A percentile compares a stretch with the other conserved stretches of the same genome.
phyloP scores from a whole-genome alignment of 805 yeast species.

The Spathaspora sp. region DNA sequence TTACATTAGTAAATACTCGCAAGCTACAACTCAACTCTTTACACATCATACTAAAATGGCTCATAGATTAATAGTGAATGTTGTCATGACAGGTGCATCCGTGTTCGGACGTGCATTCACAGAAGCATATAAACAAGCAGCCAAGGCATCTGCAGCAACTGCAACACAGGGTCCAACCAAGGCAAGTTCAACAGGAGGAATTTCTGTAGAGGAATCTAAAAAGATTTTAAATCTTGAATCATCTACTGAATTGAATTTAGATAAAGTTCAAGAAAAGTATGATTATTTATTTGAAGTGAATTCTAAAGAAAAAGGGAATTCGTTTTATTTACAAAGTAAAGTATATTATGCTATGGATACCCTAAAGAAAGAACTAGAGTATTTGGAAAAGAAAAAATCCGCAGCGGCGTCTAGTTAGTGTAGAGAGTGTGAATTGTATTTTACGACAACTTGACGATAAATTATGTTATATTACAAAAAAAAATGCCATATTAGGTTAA shows the following conservation, averaged over 20 bases:
- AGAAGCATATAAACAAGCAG: slow-evolving; percentile 97
- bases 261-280: slow-evolving; percentile 66
- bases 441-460: not conserved
- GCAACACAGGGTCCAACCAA: slow-evolving; percentile 34
- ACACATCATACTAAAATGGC: slow-evolving; percentile 49
- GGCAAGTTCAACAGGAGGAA: slow-evolving; percentile 66
- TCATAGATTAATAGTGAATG: slow-evolving; percentile 85
- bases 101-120: slow-evolving; percentile 94
- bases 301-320: slow-evolving; percentile 92
- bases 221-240: slow-evolving; percentile 82
- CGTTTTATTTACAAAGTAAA: slow-evolving; percentile 89
- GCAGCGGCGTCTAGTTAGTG: not conserved
- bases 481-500: too few relatives aligned
- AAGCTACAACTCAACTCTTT: too few relatives aligned
- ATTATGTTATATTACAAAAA: too few relatives aligned
- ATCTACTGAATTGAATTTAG: slow-evolving; percentile 47
- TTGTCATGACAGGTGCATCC: slow-evolving; percentile 88
- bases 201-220: slow-evolving; percentile 84
- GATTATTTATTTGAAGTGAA: slow-evolving; percentile 83
- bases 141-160: slow-evolving; percentile 82
- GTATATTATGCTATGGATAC: slow-evolving; percentile 94
- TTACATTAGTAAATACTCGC: not conserved
- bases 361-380: slow-evolving; percentile 71
- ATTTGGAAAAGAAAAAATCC: slow-evolving; percentile 33
- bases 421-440: too few relatives aligned